Percentiles rank a stretch among this genome's conserved stretches.
These are phyloP conservation scores for Vitis amurensis DNA, from an alignment of 164 flowering plant genomes.

Conservation along the genomic window DNA sequence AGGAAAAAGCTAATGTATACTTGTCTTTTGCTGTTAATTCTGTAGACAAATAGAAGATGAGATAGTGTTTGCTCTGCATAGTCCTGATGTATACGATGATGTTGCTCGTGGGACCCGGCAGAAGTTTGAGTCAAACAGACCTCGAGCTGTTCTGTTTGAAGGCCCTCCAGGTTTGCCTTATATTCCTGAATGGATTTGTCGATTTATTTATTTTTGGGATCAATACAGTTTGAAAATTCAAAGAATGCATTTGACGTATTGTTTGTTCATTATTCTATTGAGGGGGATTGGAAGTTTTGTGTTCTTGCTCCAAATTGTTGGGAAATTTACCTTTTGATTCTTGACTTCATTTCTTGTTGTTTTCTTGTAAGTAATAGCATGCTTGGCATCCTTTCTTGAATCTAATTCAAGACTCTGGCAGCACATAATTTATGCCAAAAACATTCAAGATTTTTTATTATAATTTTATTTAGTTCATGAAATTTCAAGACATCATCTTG, in stretches of 20 bases:
- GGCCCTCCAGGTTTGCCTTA: constrained; percentile 90
- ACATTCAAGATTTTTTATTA: no score
- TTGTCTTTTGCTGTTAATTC: neutral
- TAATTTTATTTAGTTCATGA: no score
- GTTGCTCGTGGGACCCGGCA: constrained; percentile 92
- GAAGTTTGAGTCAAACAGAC: constrained; percentile 93
- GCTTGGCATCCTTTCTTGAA: no score
- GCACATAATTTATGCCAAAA: no score
- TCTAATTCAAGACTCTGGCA: no score
- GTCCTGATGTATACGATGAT: constrained; percentile 90
- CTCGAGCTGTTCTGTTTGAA: constrained; percentile 96
- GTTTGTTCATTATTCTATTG: no score
- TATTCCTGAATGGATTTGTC: neutral
- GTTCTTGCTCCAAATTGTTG: neutral
- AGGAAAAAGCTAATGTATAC: neutral
- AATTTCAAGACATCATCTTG: no score
- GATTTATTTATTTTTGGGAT: no score
- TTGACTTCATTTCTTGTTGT: no score
- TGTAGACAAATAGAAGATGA: constrained; percentile 91
- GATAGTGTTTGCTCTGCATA: constrained; percentile 70
- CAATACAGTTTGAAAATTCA: neutral
- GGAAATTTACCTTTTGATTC: no score
- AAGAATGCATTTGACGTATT: neutral
- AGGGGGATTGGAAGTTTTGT: no score
- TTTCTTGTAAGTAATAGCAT: no score